Percentiles rank a stretch among this genome's conserved stretches.
phyloP scores from a whole-genome alignment of 345 rosid species.

The Salix purpurea region DNA sequence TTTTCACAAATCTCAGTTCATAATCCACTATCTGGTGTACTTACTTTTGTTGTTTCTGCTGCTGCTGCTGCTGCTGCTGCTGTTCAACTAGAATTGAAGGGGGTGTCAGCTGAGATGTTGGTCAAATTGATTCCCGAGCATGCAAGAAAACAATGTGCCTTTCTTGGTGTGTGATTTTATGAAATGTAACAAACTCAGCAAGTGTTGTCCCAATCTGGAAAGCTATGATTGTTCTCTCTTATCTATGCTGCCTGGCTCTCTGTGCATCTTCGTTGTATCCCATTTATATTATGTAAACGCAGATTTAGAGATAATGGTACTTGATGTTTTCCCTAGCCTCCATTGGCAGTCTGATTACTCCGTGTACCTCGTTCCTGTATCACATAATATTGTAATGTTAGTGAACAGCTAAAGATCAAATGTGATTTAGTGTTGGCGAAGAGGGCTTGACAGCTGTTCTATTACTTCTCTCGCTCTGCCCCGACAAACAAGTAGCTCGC shows the following conservation, averaged over 20 bases:
- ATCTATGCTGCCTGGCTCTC: slow-evolving; percentile 16
- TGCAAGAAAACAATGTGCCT: slow-evolving; percentile 30
- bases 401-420: background rate
- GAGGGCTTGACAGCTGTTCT: background rate
- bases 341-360: slow-evolving; percentile 1
- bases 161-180: slow-evolving; percentile 26
- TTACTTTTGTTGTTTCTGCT: background rate
- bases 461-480: background rate
- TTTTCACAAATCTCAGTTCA: background rate
- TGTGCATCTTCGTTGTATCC: slow-evolving; percentile 15
- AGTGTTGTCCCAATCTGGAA: slow-evolving; percentile 15
- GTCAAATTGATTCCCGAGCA: slow-evolving; percentile 31
- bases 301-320: slow-evolving; percentile 21
- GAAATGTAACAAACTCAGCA: slow-evolving; percentile 19
- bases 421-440: background rate
- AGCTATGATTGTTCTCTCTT: slow-evolving; percentile 21
- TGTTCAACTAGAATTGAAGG: slow-evolving; percentile 22
- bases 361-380: background rate
- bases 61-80: background rate
- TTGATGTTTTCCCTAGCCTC: slow-evolving; percentile 6
- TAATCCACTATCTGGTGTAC: no score
- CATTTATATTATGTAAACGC: slow-evolving; percentile 27
- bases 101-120: slow-evolving; percentile 18
- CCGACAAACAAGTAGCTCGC: background rate
- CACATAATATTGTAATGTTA: slow-evolving; percentile 4